Conservation (phyloP, 2,329 filamentous ascomycete species). For the Aspergillus calidoustus region DNA sequence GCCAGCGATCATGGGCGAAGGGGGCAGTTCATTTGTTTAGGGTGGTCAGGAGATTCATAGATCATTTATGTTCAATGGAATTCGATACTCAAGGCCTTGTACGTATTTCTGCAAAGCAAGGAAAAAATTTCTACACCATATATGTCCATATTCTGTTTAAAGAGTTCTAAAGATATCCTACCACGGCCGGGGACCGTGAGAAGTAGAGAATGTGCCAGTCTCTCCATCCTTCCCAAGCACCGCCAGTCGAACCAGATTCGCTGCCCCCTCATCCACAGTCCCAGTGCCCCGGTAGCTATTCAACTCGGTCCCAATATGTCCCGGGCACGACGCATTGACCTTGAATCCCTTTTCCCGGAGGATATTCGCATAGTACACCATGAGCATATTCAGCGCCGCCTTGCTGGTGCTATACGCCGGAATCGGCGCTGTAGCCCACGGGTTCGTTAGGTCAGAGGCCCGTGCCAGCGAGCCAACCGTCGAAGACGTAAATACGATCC, state of each 20-base stretch:
- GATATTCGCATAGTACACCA: slow-evolving; percentile 46
- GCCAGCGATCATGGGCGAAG: not conserved
- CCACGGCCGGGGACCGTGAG: not conserved
- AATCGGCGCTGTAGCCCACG: slow-evolving; percentile 34
- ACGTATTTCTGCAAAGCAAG: no score
- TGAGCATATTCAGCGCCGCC: slow-evolving; percentile 52
- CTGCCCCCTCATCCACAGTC: not conserved
- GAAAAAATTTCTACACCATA: no score
- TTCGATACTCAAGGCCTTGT: no score
- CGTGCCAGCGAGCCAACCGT: slow-evolving; percentile 40
- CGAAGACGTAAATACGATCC: slow-evolving; percentile 47
- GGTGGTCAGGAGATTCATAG: no score
- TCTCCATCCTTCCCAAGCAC: not conserved
- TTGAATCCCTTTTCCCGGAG: slow-evolving; percentile 53
- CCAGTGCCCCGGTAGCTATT: not conserved
- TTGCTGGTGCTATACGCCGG: slow-evolving; percentile 49
- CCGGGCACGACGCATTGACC: slow-evolving; percentile 8
- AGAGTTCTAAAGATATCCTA: not conserved
- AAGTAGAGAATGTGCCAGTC: not conserved
- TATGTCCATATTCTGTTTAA: no score
- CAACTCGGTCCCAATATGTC: not conserved
- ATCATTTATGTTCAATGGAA: no score
- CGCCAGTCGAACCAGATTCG: not conserved
- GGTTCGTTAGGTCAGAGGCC: slow-evolving; percentile 32
- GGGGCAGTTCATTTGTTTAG: no score